Conservation (phyloP, 2,329 filamentous ascomycete species). For the Achaetomium macrosporum region DNA sequence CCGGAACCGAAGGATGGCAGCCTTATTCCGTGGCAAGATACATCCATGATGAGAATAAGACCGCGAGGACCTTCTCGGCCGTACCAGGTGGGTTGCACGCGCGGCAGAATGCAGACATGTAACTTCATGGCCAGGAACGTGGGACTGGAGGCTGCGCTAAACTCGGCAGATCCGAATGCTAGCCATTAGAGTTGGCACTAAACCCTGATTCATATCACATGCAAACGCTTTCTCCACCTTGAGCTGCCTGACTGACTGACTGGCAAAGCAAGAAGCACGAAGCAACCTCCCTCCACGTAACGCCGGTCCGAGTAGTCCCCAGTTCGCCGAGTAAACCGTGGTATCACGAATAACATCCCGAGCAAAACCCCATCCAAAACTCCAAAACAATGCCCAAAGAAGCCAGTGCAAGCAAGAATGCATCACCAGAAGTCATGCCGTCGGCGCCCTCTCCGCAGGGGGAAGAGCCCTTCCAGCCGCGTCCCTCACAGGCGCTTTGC, state of each 20-base stretch:
- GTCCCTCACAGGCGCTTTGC: slow-evolving; percentile 40
- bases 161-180: too few species aligned
- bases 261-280: neutral
- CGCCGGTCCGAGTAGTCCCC: neutral
- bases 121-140: too few species aligned
- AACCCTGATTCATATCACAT: too few species aligned
- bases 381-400: slow-evolving; percentile 19
- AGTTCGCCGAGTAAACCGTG: slow-evolving; percentile 11
- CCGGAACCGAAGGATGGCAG: too few species aligned
- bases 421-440: slow-evolving; percentile 4
- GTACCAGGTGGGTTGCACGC: too few species aligned
- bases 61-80: too few species aligned
- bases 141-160: too few species aligned
- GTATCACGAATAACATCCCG: slow-evolving; percentile 16
- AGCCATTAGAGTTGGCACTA: too few species aligned
- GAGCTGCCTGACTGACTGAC: neutral
- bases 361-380: slow-evolving; percentile 10
- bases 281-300: neutral
- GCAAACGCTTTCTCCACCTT: neutral
- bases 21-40: too few species aligned
- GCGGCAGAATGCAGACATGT: too few species aligned
- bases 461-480: slow-evolving; percentile 47
- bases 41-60: too few species aligned
- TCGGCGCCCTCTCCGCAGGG: slow-evolving; percentile 47
- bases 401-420: neutral